Conservation (phyloP, 345 rosid genomes). For the Citrus reticulata region DNA sequence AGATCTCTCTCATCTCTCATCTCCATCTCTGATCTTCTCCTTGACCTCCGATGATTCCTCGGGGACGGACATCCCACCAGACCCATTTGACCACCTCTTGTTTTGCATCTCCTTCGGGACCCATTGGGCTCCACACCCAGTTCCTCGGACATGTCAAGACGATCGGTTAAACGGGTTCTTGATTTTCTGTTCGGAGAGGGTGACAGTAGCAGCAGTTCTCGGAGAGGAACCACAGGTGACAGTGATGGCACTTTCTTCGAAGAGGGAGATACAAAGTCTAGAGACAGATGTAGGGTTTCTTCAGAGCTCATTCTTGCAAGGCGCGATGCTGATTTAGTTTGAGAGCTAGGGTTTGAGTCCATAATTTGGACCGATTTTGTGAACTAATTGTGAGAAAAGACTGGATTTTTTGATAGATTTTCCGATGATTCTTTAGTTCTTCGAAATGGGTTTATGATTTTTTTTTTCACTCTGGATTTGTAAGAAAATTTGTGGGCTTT, state of each 20-base stretch:
- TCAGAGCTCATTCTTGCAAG: conserved; percentile 39
- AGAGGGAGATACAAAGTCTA: conserved; percentile 46
- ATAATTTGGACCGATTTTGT: conserved; percentile 13
- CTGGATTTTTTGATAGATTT: background rate
- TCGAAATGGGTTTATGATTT: background rate
- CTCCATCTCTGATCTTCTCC: conserved; percentile 65
- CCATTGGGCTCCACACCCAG: conserved; percentile 35
- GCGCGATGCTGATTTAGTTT: conserved; percentile 64
- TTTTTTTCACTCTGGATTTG: background rate
- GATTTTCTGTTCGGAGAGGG: conserved; percentile 61
- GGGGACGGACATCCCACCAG: conserved; percentile 50
- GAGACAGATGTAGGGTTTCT: conserved; percentile 30
- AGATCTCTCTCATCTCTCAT: conserved; percentile 61
- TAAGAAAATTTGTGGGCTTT: background rate
- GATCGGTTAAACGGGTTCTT: conserved; percentile 59
- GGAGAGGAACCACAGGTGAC: conserved; percentile 46
- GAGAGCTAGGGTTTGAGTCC: conserved; percentile 46
- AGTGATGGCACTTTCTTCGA: conserved; percentile 45
- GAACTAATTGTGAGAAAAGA: background rate
- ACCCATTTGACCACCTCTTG: conserved; percentile 48
- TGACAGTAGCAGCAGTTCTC: conserved; percentile 63
- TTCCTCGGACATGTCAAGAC: conserved; percentile 63
- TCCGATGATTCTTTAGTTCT: background rate
- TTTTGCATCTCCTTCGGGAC: conserved; percentile 52
- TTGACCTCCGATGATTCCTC: conserved; percentile 48